Evolutionary conservation across 305 asterid genomes (phyloP), one percentile per base, ranked within the genome.

Genomic region (Fraxinus greggii): DNA sequence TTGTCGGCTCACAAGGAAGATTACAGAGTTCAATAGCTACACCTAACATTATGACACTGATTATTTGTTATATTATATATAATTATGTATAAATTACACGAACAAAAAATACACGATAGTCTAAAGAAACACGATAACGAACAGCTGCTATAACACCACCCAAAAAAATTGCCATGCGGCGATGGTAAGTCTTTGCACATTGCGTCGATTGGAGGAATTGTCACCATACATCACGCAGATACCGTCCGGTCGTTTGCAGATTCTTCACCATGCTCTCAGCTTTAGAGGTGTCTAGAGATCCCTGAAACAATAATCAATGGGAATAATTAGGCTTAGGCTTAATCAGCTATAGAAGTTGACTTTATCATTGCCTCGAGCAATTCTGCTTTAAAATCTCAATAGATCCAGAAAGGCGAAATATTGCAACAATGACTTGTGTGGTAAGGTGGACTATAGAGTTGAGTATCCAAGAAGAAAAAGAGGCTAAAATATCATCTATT

Each of bases 261-360:
- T 91, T 96, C 92, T 96, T 96, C 87, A 96, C 98, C 40, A 93
- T 84, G 90, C 97, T 86, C 91, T 96, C 99, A 0, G 99, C 92
- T 89, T 93, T 89, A 5, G 98, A 87, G 90, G 87, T 91, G 89
- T 92, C 98, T 84, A 96, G 80, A 40, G 97, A 90, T 83, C 98
- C 98, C 98, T 96, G 95, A 31, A 86, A 85, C 36, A 15, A 10
- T 9, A 26, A 23, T 36, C 48, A 29, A 13, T 12, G 59, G n/a
- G 19, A 28, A 12, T 28, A 28, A 28, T 84, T 42, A 84, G 73
- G 79, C 28, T 78, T 7, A 40, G 8, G 67, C 73, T 33, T 6
- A 72, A 38, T 75, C 32, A 19, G 17, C 59, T 17, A 38, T 29
- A 21, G 21, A 40, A 75, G 48, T 15, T 40, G 70, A 15, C 45